Evolutionary conservation across 139 green algal genomes (phyloP), one percentile per base, ranked within the genome.

Genomic region (Micractinium sp.): DNA sequence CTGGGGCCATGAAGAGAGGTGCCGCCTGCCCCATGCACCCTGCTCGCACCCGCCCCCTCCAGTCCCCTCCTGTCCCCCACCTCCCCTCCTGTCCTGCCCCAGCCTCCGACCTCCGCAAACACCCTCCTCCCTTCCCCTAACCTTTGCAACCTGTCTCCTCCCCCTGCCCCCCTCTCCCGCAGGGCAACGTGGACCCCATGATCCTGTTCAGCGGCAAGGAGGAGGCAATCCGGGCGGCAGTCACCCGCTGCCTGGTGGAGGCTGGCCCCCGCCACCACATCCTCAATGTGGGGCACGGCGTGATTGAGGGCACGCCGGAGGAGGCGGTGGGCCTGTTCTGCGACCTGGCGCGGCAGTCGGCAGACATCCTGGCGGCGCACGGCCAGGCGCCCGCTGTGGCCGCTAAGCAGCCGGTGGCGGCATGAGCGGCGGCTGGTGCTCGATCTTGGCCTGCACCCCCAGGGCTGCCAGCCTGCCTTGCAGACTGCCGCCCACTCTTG

Each of bases 151-250:
- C 67, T 23, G 60, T 66, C 60, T 66, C 60, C 16, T 66, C 15
- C 15, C 60, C 60, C 60, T 66, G 60, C 47, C 31, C n/a, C 27
- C 31, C 36, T 35, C 16, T 18, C 25, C 71, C 36, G 25, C 88
- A 93, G 74, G 92, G 90, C 83, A 99, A 99, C 89, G 95, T 99
- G 73, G 97, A 99, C 92, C 97, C 97, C 35, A 98, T 99, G 96
- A 88, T 97, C 23, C 94, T 99, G 56, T 99, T 99, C 91, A 56
- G 47, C 47, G 97, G 94, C 18, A 92, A 29, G 3, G 88, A 97
- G 89, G 91, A 95, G 25, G 56, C 82, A 16, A 97, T 99, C 83
- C 74, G 92, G 71, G 60, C 91, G 33, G 94, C 94, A 38, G 96
- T 98, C 39, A 87, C 91, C 2, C 80, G 89, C 25, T 95, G 92